Evolutionary conservation across 345 rosid genomes (phyloP).

Genomic region (Dipteronia dyeriana): DNA sequence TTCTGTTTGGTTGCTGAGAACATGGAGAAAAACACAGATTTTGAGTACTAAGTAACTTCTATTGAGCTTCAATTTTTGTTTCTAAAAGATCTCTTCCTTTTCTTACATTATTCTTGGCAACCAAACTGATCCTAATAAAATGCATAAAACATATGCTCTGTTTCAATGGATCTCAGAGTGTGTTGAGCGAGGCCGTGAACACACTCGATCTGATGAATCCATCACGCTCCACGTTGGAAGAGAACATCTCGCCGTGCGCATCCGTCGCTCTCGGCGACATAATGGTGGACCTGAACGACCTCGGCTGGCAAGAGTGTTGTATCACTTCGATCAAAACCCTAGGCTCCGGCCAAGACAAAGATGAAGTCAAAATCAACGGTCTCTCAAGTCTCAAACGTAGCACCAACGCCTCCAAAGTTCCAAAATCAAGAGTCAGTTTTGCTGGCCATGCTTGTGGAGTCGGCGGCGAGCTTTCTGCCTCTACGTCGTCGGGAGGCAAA

Average conservation of each 20-base stretch:
- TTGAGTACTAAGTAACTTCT: not conserved
- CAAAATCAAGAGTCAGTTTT: not conserved
- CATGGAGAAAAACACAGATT: not conserved
- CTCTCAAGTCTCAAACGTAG: not conserved
- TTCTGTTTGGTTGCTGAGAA: constrained; percentile 15
- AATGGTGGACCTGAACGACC: constrained; percentile 35
- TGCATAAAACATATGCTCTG: not conserved
- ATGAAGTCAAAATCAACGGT: not conserved
- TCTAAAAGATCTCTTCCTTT: not conserved
- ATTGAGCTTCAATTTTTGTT: too few relatives aligned
- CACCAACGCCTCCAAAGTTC: not conserved
- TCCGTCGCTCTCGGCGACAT: constrained; percentile 29
- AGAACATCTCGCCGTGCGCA: constrained; percentile 29
- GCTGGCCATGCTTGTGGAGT: not conserved
- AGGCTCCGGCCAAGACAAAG: constrained; percentile 15
- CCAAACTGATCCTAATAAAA: constrained; percentile 9
- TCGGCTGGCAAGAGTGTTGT: constrained; percentile 56
- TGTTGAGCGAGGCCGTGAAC: constrained; percentile 34
- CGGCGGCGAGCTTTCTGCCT: not conserved
- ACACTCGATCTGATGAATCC: constrained; percentile 45
- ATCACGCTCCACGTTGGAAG: constrained; percentile 52
- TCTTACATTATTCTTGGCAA: not conserved
- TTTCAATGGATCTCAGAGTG: constrained; percentile 25
- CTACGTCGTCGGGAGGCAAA: not conserved
- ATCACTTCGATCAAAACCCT: constrained; percentile 41